Evolutionary conservation across 805 yeast species (phyloP).

Genomic region (Lachancea sp.): DNA sequence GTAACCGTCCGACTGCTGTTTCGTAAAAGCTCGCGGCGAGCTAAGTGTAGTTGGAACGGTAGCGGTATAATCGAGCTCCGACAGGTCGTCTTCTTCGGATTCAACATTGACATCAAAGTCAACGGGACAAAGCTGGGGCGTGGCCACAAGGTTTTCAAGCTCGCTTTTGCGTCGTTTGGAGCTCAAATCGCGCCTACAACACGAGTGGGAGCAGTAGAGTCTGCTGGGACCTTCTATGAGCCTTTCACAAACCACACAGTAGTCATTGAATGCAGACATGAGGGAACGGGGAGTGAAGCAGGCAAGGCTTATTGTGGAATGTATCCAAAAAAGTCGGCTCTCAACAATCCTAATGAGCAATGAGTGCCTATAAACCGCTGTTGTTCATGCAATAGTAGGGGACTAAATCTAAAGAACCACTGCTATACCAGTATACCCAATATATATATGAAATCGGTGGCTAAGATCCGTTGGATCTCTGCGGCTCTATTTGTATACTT

Average conservation of each 20-base stretch:
- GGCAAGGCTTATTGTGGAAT: too few species aligned
- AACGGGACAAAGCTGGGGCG: slow-evolving; percentile 13
- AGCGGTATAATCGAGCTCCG: slow-evolving; percentile 8
- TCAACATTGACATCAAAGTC: slow-evolving; percentile 9
- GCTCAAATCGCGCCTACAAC: slow-evolving; percentile 14
- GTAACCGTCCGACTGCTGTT: slow-evolving; percentile 5
- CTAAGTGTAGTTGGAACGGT: slow-evolving; percentile 10
- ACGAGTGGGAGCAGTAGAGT: slow-evolving; percentile 26
- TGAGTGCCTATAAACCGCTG: too few species aligned
- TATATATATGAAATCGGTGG: too few species aligned
- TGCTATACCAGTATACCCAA: too few species aligned
- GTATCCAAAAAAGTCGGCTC: too few species aligned
- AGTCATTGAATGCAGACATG: slow-evolving; percentile 42
- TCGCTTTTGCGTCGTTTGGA: slow-evolving; percentile 10
- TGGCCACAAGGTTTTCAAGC: slow-evolving; percentile 11
- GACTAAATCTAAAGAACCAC: too few species aligned
- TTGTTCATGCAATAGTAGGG: too few species aligned
- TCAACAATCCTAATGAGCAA: too few species aligned
- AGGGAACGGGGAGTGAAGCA: neutral
- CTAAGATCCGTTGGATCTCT: too few species aligned
- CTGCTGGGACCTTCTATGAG: slow-evolving; percentile 18
- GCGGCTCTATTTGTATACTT: too few species aligned
- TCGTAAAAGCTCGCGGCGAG: slow-evolving; percentile 5
- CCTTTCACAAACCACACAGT: slow-evolving; percentile 50
- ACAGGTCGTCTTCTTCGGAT: slow-evolving; percentile 7